Evolutionary conservation across 1,284 basidiomycete genomes (phyloP).

Genomic region (Naganishia cerealis): DNA sequence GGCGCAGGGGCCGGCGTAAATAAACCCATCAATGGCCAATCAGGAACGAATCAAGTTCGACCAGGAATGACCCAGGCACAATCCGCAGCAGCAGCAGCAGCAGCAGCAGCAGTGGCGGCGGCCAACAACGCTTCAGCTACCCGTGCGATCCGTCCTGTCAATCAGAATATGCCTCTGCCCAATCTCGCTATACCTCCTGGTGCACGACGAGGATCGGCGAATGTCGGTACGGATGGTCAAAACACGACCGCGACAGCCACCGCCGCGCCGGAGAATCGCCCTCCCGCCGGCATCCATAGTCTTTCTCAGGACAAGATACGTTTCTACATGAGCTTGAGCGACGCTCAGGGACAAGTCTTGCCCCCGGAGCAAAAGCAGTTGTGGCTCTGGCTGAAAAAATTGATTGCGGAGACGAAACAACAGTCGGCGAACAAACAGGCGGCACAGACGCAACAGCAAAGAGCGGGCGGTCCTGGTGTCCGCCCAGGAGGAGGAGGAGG

Average conservation of each 20-base stretch:
- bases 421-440: slow-evolving; percentile 25
- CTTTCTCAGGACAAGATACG: slow-evolving; percentile 25
- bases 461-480: not conserved
- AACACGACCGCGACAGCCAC: not conserved
- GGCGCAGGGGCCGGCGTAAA: not conserved
- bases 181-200: slow-evolving; percentile 24
- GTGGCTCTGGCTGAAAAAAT: slow-evolving; percentile 28
- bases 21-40: not conserved
- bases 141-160: slow-evolving; percentile 14
- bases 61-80: not conserved
- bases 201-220: slow-evolving; percentile 10
- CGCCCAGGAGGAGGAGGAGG: not conserved
- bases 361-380: slow-evolving; percentile 27
- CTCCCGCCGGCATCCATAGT: slow-evolving; percentile 14
- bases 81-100: not conserved
- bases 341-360: slow-evolving; percentile 25
- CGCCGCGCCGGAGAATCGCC: slow-evolving; percentile 14
- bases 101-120: not conserved
- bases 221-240: not conserved
- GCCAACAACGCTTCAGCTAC: slow-evolving; percentile 11
- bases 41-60: not conserved
- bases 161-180: slow-evolving; percentile 23
- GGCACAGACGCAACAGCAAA: slow-evolving; percentile 3
- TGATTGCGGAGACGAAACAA: slow-evolving; percentile 26
- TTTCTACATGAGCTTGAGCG: slow-evolving; percentile 26